These are phyloP conservation scores for Eucalyptus grandis DNA, from an alignment of 345 rosid species.

Conservation along the genomic window DNA sequence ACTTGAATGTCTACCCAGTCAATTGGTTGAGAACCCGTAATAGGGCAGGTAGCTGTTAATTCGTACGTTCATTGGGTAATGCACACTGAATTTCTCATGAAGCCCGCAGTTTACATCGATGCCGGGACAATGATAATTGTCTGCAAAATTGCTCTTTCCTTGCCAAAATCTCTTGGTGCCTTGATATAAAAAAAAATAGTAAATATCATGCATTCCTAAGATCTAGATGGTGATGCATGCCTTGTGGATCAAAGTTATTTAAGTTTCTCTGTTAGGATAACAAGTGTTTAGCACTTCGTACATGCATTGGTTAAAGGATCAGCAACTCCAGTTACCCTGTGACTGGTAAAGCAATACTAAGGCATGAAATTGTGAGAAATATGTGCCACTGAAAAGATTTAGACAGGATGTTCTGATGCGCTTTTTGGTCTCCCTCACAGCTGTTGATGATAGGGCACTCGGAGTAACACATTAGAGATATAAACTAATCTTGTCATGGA, in stretches of 20 bases:
- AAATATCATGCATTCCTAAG: neutral
- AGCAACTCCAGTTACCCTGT: neutral
- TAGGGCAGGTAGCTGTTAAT: neutral
- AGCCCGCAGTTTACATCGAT: neutral
- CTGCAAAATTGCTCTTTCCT: neutral
- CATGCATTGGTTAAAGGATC: neutral
- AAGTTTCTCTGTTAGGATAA: neutral
- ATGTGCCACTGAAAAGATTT: neutral
- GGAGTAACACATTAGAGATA: neutral
- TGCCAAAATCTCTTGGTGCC: neutral
- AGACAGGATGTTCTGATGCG: neutral
- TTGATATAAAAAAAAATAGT: neutral
- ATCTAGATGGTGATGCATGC: neutral
- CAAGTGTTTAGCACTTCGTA: neutral
- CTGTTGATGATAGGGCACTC: conserved; percentile 2
- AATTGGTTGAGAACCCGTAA: neutral
- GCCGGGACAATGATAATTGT: neutral
- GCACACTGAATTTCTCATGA: neutral
- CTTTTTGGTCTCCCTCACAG: neutral
- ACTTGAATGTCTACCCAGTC: neutral
- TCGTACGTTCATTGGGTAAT: neutral
- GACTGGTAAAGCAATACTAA: neutral
- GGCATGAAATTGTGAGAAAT: neutral
- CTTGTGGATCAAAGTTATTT: neutral
- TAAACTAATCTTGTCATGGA: conserved; percentile 19